phyloP scores from a whole-genome alignment of 148 eudicot species.

The Silene latifolia region DNA sequence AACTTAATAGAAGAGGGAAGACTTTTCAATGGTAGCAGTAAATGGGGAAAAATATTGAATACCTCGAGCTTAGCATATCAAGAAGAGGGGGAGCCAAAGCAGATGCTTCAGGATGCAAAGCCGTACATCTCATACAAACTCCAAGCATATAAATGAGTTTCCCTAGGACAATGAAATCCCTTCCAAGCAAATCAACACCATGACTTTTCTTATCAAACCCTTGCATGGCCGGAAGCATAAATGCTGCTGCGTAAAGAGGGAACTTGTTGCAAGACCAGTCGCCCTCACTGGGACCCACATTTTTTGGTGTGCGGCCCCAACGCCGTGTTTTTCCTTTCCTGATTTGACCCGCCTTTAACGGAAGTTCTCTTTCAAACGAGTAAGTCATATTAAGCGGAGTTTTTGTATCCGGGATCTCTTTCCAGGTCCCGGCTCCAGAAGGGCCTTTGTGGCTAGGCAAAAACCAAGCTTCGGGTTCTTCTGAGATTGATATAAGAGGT shows the following conservation, averaged over 20 bases:
- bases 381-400: constrained; percentile 70
- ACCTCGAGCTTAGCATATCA: constrained; percentile 91
- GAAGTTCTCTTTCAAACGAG: constrained; percentile 83
- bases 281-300: constrained; percentile 34
- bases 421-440: constrained; percentile 82
- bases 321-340: constrained; percentile 73
- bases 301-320: constrained; percentile 46
- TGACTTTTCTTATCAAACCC: constrained; percentile 94
- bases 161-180: constrained; percentile 88
- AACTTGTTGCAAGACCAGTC: constrained; percentile 70
- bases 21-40: neutral
- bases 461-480: constrained; percentile 82
- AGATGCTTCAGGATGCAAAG: constrained; percentile 97
- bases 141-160: constrained; percentile 92
- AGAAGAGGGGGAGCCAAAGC: constrained; percentile 66
- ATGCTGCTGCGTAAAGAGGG: constrained; percentile 85
- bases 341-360: constrained; percentile 44
- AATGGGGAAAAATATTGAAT: constrained; percentile 8
- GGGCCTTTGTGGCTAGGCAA: constrained; percentile 69
- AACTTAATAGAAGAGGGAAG: neutral
- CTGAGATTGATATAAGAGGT: constrained; percentile 50
- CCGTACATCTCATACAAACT: constrained; percentile 77
- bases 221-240: constrained; percentile 97
- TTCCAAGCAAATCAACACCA: constrained; percentile 88
- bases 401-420: constrained; percentile 52